These are phyloP conservation scores for Leccinum arenicola DNA, from an alignment of 768 basidiomycete genomes.

Conservation along the genomic window DNA sequence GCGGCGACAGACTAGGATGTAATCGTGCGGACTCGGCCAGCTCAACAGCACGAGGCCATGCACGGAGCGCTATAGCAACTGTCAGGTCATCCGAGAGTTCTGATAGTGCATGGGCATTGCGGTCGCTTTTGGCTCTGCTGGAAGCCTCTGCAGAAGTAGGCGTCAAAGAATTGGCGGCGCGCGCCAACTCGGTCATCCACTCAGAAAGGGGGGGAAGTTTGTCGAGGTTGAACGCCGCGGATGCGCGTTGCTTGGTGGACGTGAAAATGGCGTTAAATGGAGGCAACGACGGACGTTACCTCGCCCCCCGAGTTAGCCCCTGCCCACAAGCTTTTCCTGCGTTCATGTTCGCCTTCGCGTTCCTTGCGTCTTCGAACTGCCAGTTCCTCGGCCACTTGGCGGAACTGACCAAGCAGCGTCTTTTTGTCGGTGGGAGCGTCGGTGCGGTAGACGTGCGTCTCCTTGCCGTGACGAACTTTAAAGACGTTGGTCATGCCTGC, in stretches of 20 bases:
- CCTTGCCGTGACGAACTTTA: conserved; percentile 91
- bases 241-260: conserved; percentile 28
- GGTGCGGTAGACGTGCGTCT: conserved; percentile 91
- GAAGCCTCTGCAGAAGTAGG: conserved; percentile 35
- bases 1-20: conserved; percentile 59
- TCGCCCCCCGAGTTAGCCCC: conserved; percentile 41
- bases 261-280: background rate
- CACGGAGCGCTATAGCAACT: conserved; percentile 83
- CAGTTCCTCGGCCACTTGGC: conserved; percentile 91
- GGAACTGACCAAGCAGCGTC: conserved; percentile 76
- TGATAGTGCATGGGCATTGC: conserved; percentile 81
- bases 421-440: conserved; percentile 84
- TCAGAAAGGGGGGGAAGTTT: conserved; percentile 64
- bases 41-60: conserved; percentile 85
- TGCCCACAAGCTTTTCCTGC: conserved; percentile 75
- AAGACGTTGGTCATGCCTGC: conserved; percentile 91
- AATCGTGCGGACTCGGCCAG: conserved; percentile 81
- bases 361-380: conserved; percentile 87
- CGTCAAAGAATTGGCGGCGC: conserved; percentile 42
- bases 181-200: conserved; percentile 71
- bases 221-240: conserved; percentile 33
- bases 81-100: conserved; percentile 92
- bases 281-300: conserved; percentile 28
- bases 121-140: conserved; percentile 73
- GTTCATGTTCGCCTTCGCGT: conserved; percentile 89